phyloP scores from a whole-genome alignment of 164 flowering plant genomes.

The Berberis vulgaris region DNA sequence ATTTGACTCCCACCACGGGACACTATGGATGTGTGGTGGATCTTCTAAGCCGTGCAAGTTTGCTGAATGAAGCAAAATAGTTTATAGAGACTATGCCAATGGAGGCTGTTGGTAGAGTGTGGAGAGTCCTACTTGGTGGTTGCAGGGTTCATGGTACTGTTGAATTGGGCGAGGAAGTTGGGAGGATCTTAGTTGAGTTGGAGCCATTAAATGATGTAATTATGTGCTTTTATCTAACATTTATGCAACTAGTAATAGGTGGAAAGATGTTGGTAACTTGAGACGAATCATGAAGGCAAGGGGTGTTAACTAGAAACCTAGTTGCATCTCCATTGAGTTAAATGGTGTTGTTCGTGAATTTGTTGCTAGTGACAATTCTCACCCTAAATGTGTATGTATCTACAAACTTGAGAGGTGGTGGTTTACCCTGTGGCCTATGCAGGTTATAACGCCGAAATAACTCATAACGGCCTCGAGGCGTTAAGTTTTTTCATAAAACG shows the following conservation, averaged over 20 bases:
- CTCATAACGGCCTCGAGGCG: no score
- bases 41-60: constrained; percentile 20
- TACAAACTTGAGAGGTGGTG: not conserved
- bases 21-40: constrained; percentile 23
- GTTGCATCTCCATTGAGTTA: constrained; percentile 21
- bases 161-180: constrained; percentile 14
- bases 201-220: constrained; percentile 18
- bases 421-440: no score
- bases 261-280: constrained; percentile 14
- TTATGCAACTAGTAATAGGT: constrained; percentile 14
- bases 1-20: constrained; percentile 13
- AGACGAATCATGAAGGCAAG: constrained; percentile 15
- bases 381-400: constrained; percentile 12
- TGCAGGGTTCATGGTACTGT: constrained; percentile 15
- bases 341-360: constrained; percentile 17
- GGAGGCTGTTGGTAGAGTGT: constrained; percentile 11
- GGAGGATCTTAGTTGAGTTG: constrained; percentile 12
- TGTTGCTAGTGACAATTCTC: constrained; percentile 14
- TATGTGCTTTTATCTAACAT: constrained; percentile 19
- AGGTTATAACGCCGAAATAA: no score
- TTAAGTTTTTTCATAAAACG: no score
- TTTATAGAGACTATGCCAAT: constrained; percentile 17
- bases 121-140: constrained; percentile 17
- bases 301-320: constrained; percentile 15
- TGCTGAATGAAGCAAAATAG: constrained; percentile 14